Percentiles rank a stretch among this genome's conserved stretches.
These are phyloP conservation scores for Monosporascus sp. DNA, from an alignment of 2,329 filamentous ascomycete species.

Conservation along the genomic window DNA sequence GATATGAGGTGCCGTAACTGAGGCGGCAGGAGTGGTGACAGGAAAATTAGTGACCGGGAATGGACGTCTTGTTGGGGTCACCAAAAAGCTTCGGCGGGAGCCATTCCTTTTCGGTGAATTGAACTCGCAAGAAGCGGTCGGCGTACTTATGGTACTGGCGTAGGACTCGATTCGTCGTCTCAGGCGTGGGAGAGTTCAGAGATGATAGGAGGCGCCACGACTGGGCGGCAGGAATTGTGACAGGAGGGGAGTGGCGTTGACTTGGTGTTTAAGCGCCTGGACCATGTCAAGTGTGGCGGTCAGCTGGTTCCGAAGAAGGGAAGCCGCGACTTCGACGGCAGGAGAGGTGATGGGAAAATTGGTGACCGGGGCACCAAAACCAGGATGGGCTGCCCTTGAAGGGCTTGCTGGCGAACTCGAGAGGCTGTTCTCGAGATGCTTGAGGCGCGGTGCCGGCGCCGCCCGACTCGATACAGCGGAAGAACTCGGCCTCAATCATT, in stretches of 20 bases:
- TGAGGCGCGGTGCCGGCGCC: neutral
- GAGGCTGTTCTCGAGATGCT: neutral
- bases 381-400: constrained; percentile 1
- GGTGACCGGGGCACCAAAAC: too few relatives aligned
- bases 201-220: too few relatives aligned
- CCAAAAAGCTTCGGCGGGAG: constrained; percentile 17
- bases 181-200: constrained; percentile 69
- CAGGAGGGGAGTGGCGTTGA: neutral
- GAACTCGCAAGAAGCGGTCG: constrained; percentile 82
- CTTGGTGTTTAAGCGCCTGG: neutral
- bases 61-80: constrained; percentile 46
- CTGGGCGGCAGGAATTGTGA: too few relatives aligned
- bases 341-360: too few relatives aligned
- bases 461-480: neutral
- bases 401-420: constrained; percentile 5
- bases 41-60: constrained; percentile 27
- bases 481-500: constrained; percentile 12
- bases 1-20: constrained; percentile 9
- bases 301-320: neutral
- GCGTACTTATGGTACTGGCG: constrained; percentile 61
- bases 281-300: neutral
- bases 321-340: too few relatives aligned
- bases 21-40: too few relatives aligned
- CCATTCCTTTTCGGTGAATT: constrained; percentile 76
- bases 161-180: constrained; percentile 83